Evolutionary conservation across 2,329 filamentous ascomycete species (phyloP).

Genomic region (Colletotrichum siamense): DNA sequence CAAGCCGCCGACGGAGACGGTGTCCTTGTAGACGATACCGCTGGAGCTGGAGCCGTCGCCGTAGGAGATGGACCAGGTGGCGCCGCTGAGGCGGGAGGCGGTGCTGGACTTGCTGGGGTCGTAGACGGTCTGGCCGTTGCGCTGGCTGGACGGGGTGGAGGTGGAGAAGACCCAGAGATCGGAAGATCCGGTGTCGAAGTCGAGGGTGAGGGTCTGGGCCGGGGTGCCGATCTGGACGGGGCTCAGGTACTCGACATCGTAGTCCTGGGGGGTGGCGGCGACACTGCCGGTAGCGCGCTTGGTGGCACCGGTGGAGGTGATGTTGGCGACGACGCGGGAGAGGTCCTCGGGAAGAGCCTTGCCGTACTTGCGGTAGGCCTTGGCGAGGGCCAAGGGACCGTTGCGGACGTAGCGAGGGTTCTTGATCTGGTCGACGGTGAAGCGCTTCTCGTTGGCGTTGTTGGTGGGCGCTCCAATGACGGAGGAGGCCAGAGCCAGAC

Average conservation of each 20-base stretch:
- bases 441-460: constrained; percentile 21
- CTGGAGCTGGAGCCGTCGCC: constrained; percentile 35
- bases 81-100: constrained; percentile 28
- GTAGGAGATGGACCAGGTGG: constrained; percentile 36
- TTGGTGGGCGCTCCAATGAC: constrained; percentile 23
- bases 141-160: constrained; percentile 26
- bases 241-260: constrained; percentile 43
- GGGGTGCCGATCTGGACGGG: constrained; percentile 49
- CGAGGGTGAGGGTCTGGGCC: constrained; percentile 45
- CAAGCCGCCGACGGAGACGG: constrained; percentile 33
- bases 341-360: constrained; percentile 35
- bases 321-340: constrained; percentile 26
- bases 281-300: constrained; percentile 36
- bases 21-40: constrained; percentile 36
- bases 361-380: constrained; percentile 42
- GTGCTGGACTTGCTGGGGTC: constrained; percentile 31
- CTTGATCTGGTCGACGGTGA: constrained; percentile 39
- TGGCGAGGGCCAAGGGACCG: constrained; percentile 39
- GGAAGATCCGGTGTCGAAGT: constrained; percentile 53
- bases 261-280: constrained; percentile 28
- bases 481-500: constrained; percentile 26
- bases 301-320: constrained; percentile 16
- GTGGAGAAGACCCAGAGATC: constrained; percentile 43
- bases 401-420: constrained; percentile 37
- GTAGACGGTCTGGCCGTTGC: constrained; percentile 34